Evolutionary conservation across 768 basidiomycete genomes (phyloP).

Genomic region (Calvatia gigantea): DNA sequence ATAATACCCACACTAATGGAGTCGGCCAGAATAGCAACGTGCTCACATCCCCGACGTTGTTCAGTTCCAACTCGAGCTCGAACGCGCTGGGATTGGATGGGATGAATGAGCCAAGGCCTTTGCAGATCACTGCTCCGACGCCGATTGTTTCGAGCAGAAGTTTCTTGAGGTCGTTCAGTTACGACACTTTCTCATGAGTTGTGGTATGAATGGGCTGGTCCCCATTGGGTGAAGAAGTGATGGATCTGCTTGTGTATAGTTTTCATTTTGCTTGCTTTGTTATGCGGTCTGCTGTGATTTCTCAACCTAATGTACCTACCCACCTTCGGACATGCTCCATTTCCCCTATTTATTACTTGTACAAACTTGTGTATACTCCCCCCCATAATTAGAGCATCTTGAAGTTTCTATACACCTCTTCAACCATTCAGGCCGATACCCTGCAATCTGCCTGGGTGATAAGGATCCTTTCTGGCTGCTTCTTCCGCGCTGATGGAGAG

Average conservation of each 20-base stretch:
- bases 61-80: constrained; percentile 22
- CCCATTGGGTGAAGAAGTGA: constrained; percentile 1
- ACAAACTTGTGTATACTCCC: too few relatives aligned
- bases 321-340: background rate
- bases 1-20: background rate
- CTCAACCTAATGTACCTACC: background rate
- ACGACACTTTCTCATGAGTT: constrained; percentile 15
- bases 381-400: too few relatives aligned
- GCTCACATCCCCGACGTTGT: constrained; percentile 12
- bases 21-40: background rate
- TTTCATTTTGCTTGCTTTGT: background rate
- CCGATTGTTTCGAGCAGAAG: constrained; percentile 25
- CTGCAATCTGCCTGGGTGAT: too few relatives aligned
- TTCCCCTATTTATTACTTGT: background rate
- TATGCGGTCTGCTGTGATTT: background rate
- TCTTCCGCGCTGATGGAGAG: too few relatives aligned
- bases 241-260: constrained; percentile 3
- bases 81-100: constrained; percentile 25
- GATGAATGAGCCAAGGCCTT: constrained; percentile 13
- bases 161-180: constrained; percentile 30
- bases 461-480: too few relatives aligned
- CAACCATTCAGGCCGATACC: too few relatives aligned
- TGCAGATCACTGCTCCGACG: constrained; percentile 29
- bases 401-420: too few relatives aligned
- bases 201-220: background rate